Percentiles rank a stretch among this genome's conserved stretches.
Evolutionary conservation across 225 moss, liverwort and hornwort genomes (phyloP).

Genomic region (Sphagnum contortum): DNA sequence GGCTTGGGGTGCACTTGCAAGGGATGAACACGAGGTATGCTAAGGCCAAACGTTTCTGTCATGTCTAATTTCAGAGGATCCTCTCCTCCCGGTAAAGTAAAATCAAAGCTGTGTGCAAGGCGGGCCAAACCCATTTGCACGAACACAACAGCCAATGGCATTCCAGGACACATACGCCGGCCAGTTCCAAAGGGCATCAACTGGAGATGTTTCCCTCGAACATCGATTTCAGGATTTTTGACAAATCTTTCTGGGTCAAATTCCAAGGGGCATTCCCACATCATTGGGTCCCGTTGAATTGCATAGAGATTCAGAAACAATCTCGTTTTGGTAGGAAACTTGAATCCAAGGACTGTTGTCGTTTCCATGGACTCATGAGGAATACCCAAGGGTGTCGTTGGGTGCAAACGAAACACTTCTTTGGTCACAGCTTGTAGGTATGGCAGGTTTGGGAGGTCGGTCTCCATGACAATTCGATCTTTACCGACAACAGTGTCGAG

Average conservation of each 20-base stretch:
- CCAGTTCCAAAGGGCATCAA: constrained; percentile 12
- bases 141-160: background rate
- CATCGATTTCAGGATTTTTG: background rate
- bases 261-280: background rate
- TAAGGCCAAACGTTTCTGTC: constrained; percentile 11
- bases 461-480: constrained; percentile 7
- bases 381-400: background rate
- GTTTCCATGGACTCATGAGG: constrained; percentile 5
- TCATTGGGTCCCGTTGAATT: constrained; percentile 31
- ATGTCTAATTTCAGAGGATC: constrained; percentile 16
- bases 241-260: background rate
- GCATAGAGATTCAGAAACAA: constrained; percentile 12
- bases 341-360: background rate
- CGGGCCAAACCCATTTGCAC: constrained; percentile 13
- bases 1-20: constrained; percentile 12
- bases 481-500: constrained; percentile 6
- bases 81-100: constrained; percentile 4
- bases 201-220: background rate
- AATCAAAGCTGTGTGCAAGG: constrained; percentile 26
- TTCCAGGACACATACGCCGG: constrained; percentile 12
- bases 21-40: constrained; percentile 8
- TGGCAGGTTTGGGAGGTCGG: constrained; percentile 6
- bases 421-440: constrained; percentile 10
- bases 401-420: constrained; percentile 9
- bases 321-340: background rate